Evolutionary conservation across 2,329 filamentous ascomycete genomes (phyloP).

Genomic region (Paracamarosporium sp.): DNA sequence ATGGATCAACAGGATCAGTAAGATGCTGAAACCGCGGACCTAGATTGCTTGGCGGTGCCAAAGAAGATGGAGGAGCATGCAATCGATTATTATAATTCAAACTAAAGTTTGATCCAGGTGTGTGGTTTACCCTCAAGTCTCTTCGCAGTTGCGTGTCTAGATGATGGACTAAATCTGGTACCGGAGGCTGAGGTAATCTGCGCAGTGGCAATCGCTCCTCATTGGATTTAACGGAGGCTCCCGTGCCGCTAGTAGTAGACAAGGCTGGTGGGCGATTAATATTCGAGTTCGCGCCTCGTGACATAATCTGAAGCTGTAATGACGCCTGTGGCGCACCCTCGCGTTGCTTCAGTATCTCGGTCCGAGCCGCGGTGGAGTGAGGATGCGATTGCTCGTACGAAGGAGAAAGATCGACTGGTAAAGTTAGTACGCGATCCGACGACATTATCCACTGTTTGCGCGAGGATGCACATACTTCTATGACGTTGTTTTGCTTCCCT

Average conservation of each 20-base stretch:
- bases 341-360: neutral
- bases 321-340: neutral
- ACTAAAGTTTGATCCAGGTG: neutral
- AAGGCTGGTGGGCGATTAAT: neutral
- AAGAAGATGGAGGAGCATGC: neutral
- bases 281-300: neutral
- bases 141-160: neutral
- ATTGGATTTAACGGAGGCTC: neutral
- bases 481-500: constrained; percentile 19
- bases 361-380: neutral
- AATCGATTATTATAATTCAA: neutral
- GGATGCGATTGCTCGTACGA: neutral
- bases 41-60: neutral
- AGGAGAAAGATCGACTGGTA: neutral
- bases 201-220: neutral
- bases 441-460: neutral
- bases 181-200: neutral
- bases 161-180: neutral
- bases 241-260: neutral
- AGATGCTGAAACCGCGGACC: constrained; percentile 1
- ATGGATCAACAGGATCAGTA: constrained; percentile 6
- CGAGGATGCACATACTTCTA: constrained; percentile 8
- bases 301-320: neutral
- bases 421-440: neutral
- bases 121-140: neutral